phyloP scores from a whole-genome alignment of 1,284 basidiomycete species.

The Pholiota adiposa region DNA sequence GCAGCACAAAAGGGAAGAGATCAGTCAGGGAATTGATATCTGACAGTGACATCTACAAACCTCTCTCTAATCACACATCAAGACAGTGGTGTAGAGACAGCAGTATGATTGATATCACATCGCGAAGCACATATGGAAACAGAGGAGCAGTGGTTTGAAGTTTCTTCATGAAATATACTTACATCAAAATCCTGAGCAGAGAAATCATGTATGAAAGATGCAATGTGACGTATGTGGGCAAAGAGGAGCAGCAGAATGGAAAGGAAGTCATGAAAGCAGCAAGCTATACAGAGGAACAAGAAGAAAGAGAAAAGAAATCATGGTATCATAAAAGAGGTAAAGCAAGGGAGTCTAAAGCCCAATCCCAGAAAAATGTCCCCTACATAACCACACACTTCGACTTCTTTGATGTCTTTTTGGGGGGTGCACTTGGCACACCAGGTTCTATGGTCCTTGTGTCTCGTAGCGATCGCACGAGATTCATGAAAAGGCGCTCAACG shows the following conservation, averaged over 20 bases:
- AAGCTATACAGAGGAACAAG: slow-evolving; percentile 34
- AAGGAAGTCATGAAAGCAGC: slow-evolving; percentile 27
- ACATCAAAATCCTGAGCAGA: slow-evolving; percentile 39
- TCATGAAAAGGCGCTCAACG: slow-evolving; percentile 93
- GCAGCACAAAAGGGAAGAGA: background rate
- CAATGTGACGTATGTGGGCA: slow-evolving; percentile 28
- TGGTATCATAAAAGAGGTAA: slow-evolving; percentile 78
- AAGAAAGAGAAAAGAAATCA: slow-evolving; percentile 43
- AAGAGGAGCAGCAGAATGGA: slow-evolving; percentile 23
- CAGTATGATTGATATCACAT: slow-evolving; percentile 26
- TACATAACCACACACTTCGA: slow-evolving; percentile 81
- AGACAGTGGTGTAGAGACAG: slow-evolving; percentile 14
- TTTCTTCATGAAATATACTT: slow-evolving; percentile 28
- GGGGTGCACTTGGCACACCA: slow-evolving; percentile 34
- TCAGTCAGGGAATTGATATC: background rate
- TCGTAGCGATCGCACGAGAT: slow-evolving; percentile 89
- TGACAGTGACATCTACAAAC: background rate
- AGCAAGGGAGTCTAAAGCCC: slow-evolving; percentile 64
- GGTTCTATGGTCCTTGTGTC: slow-evolving; percentile 57
- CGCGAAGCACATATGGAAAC: slow-evolving; percentile 17
- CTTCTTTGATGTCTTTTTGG: slow-evolving; percentile 43
- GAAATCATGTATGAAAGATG: slow-evolving; percentile 29
- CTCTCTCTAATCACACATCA: background rate
- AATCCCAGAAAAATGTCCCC: slow-evolving; percentile 62
- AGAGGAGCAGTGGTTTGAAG: slow-evolving; percentile 19